Percentiles rank a stretch among this genome's conserved stretches.
Evolutionary conservation across 1,284 basidiomycete species (phyloP).

Genomic region (Leccinum pallidistipes): DNA sequence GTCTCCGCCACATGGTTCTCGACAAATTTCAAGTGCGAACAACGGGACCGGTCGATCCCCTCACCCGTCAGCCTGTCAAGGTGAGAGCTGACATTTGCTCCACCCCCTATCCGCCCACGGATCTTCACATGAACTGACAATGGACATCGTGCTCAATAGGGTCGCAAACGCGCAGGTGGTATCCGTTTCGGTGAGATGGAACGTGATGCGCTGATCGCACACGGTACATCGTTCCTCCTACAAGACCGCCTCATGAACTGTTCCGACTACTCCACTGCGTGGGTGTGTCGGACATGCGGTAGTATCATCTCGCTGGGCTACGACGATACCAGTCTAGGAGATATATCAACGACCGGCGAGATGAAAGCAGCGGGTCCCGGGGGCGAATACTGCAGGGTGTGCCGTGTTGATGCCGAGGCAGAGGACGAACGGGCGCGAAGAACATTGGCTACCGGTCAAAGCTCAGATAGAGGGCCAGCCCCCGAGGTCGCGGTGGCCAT

Average conservation of each 20-base stretch:
- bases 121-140: slow-evolving; percentile 3
- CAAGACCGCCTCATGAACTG: slow-evolving; percentile 99
- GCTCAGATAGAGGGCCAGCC: slow-evolving; percentile 36
- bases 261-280: slow-evolving; percentile 98
- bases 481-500: slow-evolving; percentile 63
- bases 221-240: slow-evolving; percentile 96
- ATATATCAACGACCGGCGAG: slow-evolving; percentile 51
- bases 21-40: slow-evolving; percentile 99
- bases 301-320: slow-evolving; percentile 95
- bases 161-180: slow-evolving; percentile 96
- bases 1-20: slow-evolving; percentile 98
- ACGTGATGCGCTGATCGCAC: slow-evolving; percentile 96
- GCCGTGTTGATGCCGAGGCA: slow-evolving; percentile 68
- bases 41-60: slow-evolving; percentile 93
- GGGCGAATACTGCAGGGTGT: slow-evolving; percentile 93
- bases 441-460: slow-evolving; percentile 51
- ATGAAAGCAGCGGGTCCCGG: slow-evolving; percentile 63
- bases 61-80: slow-evolving; percentile 98
- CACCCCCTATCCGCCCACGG: neutral
- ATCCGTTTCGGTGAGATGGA: slow-evolving; percentile 99
- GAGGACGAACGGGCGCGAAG: slow-evolving; percentile 57
- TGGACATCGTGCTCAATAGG: slow-evolving; percentile 48
- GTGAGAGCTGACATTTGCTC: slow-evolving; percentile 42
- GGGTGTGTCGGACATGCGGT: slow-evolving; percentile 97
- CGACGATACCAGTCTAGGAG: slow-evolving; percentile 77